A percentile compares a stretch with the other conserved stretches of the same genome.
These are phyloP conservation scores for Mycena vulgaris DNA, from an alignment of 768 basidiomycete genomes.

Conservation along the genomic window DNA sequence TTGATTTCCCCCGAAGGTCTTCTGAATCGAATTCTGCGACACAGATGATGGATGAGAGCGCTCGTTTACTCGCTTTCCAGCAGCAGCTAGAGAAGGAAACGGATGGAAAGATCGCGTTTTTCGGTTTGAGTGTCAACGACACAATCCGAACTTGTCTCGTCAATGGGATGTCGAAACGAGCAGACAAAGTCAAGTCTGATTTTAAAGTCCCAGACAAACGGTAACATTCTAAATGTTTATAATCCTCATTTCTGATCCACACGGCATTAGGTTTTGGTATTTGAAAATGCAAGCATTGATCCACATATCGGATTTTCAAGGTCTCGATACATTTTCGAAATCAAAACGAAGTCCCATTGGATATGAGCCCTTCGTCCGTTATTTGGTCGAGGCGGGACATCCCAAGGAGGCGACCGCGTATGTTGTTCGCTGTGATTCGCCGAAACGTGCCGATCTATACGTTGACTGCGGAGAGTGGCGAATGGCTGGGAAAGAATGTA, in stretches of 20 bases:
- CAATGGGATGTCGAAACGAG: conserved; percentile 87
- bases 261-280: conserved; percentile 86
- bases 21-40: neutral
- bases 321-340: conserved; percentile 87
- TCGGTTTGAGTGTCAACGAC: conserved; percentile 89
- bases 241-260: conserved; percentile 3
- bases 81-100: conserved; percentile 91
- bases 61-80: conserved; percentile 82
- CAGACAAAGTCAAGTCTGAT: conserved; percentile 90
- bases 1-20: neutral
- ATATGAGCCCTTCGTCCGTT: conserved; percentile 91
- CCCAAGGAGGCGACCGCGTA: conserved; percentile 82
- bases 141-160: conserved; percentile 86
- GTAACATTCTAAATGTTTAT: conserved; percentile 56
- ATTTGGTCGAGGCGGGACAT: conserved; percentile 83
- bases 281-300: conserved; percentile 89
- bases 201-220: conserved; percentile 97
- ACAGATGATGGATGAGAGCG: conserved; percentile 94
- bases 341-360: conserved; percentile 95
- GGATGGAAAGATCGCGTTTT: conserved; percentile 83
- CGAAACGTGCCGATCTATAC: conserved; percentile 88
- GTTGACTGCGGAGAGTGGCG: conserved; percentile 94
- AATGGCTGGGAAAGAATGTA: conserved; percentile 89
- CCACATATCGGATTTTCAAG: conserved; percentile 92
- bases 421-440: conserved; percentile 88